These are phyloP conservation scores for Botrytis tulipae DNA, from an alignment of 2,329 filamentous ascomycete genomes.

Conservation along the genomic window DNA sequence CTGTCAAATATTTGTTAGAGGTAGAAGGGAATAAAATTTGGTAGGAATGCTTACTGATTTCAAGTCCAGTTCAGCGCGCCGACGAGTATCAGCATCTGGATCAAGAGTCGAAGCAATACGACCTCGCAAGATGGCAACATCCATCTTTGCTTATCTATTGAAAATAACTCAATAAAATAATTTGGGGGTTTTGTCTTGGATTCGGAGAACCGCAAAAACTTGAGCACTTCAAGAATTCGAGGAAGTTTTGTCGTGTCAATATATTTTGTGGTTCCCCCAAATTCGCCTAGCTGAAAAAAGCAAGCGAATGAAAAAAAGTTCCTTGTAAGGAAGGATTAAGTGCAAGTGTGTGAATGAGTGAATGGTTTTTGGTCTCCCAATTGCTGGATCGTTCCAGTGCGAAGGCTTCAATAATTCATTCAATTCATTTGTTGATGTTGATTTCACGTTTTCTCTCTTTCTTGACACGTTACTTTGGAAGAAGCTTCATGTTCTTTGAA, in stretches of 20 bases:
- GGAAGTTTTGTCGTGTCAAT: constrained; percentile 21
- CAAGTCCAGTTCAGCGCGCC: constrained; percentile 75
- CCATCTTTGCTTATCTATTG: constrained; percentile 51
- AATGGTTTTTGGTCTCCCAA: background rate
- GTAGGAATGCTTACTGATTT: constrained; percentile 62
- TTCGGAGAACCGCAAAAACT: constrained; percentile 12
- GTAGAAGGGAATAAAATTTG: constrained; percentile 23
- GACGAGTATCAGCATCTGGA: constrained; percentile 70
- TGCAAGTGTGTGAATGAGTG: background rate
- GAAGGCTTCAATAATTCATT: background rate
- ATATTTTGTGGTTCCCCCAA: constrained; percentile 22
- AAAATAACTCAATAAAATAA: constrained; percentile 17
- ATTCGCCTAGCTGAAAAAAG: constrained; percentile 21
- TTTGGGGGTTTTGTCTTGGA: constrained; percentile 1
- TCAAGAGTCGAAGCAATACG: constrained; percentile 76
- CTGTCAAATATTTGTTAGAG: constrained; percentile 46
- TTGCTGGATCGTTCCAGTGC: background rate
- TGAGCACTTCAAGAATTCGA: constrained; percentile 18
- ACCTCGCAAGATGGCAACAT: constrained; percentile 70
- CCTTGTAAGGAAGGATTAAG: background rate
- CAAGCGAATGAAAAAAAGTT: constrained; percentile 20
- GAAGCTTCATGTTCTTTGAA: background rate
- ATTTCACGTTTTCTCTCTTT: background rate
- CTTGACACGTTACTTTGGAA: background rate
- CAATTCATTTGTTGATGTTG: background rate